Conservation (phyloP, 2,329 filamentous ascomycete species). For the Chaetomiaceae sp. region DNA sequence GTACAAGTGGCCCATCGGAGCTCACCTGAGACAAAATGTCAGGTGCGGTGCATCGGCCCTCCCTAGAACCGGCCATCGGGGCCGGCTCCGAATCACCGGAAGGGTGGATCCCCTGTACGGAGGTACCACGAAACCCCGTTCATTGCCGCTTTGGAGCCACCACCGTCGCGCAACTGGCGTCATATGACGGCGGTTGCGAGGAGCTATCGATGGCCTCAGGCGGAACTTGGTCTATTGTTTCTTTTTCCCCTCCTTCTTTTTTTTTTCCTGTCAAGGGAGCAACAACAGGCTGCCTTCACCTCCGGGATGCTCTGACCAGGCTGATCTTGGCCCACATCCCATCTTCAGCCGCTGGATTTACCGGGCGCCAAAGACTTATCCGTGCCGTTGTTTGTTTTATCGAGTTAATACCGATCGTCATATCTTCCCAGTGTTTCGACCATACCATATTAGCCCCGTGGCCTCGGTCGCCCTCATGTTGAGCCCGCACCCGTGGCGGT, state of each 20-base stretch:
- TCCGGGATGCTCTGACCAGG: neutral
- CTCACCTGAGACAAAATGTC: neutral
- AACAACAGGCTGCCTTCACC: neutral
- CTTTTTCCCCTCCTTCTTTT: too few relatives aligned
- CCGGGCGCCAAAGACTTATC: neutral
- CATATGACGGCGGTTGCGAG: neutral
- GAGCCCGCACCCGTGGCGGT: too few relatives aligned
- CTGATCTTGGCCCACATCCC: neutral
- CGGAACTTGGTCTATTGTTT: too few relatives aligned
- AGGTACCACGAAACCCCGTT: constrained; percentile 1
- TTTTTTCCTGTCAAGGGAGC: too few relatives aligned
- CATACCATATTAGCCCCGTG: constrained; percentile 12
- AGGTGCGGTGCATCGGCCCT: neutral
- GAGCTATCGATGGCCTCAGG: too few relatives aligned
- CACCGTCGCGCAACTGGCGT: neutral
- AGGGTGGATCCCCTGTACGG: neutral
- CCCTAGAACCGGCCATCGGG: neutral
- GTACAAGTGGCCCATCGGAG: constrained; percentile 3
- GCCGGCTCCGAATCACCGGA: neutral
- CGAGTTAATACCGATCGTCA: constrained; percentile 17
- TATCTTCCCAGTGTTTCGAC: constrained; percentile 8
- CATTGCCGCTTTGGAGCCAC: too few relatives aligned
- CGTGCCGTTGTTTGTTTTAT: constrained; percentile 10
- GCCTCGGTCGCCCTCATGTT: too few relatives aligned
- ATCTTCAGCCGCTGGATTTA: neutral